A percentile compares a stretch with the other conserved stretches of the same genome.
Conservation (phyloP, 768 basidiomycete genomes). For the Russula vinacea region DNA sequence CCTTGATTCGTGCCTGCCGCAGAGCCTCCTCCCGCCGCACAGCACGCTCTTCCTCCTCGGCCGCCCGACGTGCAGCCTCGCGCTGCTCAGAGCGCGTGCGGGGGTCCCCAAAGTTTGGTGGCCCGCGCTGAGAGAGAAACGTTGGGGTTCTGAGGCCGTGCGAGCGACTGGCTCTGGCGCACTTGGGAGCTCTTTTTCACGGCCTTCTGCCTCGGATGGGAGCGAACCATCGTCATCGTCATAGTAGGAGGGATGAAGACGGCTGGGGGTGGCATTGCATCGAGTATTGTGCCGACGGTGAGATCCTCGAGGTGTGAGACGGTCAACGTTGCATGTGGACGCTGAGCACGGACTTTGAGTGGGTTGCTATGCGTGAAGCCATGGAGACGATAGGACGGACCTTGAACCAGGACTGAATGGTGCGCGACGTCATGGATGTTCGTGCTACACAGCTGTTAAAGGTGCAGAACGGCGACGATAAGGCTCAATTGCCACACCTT, state of each 20-base stretch:
- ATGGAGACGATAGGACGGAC: conserved; percentile 7
- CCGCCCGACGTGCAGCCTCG: conserved; percentile 1
- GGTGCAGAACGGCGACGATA: neutral
- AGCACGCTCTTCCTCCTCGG: conserved; percentile 9
- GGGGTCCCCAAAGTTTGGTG: conserved; percentile 21
- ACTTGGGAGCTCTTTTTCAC: conserved; percentile 21
- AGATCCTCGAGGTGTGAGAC: conserved; percentile 22
- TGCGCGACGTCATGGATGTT: conserved; percentile 21
- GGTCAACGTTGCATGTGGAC: conserved; percentile 22
- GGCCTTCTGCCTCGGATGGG: conserved; percentile 12
- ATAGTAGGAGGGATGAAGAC: neutral
- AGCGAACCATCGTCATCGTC: neutral
- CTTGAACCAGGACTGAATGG: conserved; percentile 30
- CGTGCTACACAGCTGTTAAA: conserved; percentile 15
- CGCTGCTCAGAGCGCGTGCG: conserved; percentile 16
- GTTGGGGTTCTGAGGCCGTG: conserved; percentile 12
- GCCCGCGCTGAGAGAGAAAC: conserved; percentile 12
- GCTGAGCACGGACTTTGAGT: conserved; percentile 9
- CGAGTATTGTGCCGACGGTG: conserved; percentile 9
- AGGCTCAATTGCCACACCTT: conserved; percentile 14
- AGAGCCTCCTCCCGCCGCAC: conserved; percentile 11
- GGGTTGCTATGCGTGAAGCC: neutral
- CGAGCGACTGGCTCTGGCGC: conserved; percentile 8
- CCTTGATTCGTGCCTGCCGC: conserved; percentile 25
- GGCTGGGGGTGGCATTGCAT: conserved; percentile 18